These are phyloP conservation scores for Odontarrhena argentea DNA, from an alignment of 345 rosid species.

Conservation along the genomic window DNA sequence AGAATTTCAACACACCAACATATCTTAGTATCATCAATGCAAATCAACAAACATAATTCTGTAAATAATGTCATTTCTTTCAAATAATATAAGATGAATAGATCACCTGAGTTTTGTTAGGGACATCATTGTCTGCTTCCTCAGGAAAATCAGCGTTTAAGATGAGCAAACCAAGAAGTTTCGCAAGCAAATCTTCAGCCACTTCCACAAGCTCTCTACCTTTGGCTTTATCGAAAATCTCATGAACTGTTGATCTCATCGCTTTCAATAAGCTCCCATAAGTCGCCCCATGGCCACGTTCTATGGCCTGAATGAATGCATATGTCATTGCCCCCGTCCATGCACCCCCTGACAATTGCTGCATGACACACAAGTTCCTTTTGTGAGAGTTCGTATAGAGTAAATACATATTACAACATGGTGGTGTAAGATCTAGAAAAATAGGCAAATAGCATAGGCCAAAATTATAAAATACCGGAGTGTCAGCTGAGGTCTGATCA, in stretches of 20 bases:
- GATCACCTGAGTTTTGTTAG: slow-evolving; percentile 40
- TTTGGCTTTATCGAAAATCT: slow-evolving; percentile 36
- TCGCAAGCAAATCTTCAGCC: slow-evolving; percentile 49
- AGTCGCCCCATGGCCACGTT: slow-evolving; percentile 66
- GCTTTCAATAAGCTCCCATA: slow-evolving; percentile 71
- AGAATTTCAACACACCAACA: slow-evolving; percentile 16
- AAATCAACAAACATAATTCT: neutral
- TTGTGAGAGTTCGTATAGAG: neutral
- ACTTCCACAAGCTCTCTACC: slow-evolving; percentile 39
- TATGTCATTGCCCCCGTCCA: slow-evolving; percentile 97
- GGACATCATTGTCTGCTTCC: slow-evolving; percentile 24
- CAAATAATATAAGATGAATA: slow-evolving; percentile 30
- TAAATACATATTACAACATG: neutral
- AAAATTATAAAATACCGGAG: slow-evolving; percentile 54
- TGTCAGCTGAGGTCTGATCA: slow-evolving; percentile 79
- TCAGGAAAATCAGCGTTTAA: slow-evolving; percentile 41
- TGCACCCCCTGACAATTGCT: slow-evolving; percentile 69
- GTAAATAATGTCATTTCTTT: too few species aligned
- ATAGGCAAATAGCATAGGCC: neutral
- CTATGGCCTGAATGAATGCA: slow-evolving; percentile 81
- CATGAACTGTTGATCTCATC: slow-evolving; percentile 74
- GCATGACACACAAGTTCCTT: neutral
- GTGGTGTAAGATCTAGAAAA: neutral
- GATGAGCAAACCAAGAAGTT: slow-evolving; percentile 66
- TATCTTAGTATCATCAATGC: slow-evolving; percentile 21